A percentile compares a stretch with the other conserved stretches of the same genome.
phyloP scores from a whole-genome alignment of 78 protist genomes.

The Andalucia godoyi region DNA sequence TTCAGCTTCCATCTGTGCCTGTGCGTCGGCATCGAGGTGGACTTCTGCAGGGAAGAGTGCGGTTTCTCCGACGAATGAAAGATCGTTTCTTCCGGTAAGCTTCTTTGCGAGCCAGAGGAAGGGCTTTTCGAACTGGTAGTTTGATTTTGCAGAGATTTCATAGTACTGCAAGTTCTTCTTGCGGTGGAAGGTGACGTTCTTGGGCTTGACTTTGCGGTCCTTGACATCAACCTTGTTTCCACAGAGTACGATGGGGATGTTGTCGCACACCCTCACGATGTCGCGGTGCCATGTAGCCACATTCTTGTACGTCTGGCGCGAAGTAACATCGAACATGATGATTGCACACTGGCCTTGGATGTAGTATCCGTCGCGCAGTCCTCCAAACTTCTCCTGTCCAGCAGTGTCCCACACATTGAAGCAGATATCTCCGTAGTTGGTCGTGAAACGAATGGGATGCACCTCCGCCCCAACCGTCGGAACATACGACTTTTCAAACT shows the following conservation, averaged over 20 bases:
- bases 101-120: conserved; percentile 91
- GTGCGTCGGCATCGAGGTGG: conserved; percentile 25
- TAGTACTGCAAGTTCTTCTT: conserved; percentile 93
- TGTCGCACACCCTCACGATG: conserved; percentile 89
- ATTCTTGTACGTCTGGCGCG: conserved; percentile 91
- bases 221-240: conserved; percentile 99
- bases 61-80: conserved; percentile 49
- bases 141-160: conserved; percentile 94
- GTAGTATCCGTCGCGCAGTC: conserved; percentile 96
- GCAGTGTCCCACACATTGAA: conserved; percentile 99
- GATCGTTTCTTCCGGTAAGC: conserved; percentile 66
- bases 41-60: conserved; percentile 48
- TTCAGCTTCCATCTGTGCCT: conserved; percentile 51
- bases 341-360: conserved; percentile 92
- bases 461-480: conserved; percentile 61
- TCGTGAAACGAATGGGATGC: conserved; percentile 84
- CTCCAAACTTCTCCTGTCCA: conserved; percentile 99
- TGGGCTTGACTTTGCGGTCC: conserved; percentile 91
- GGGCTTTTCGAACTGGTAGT: conserved; percentile 99
- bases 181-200: conserved; percentile 94
- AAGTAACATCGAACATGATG: conserved; percentile 99
- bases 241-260: conserved; percentile 94
- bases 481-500: conserved; percentile 91
- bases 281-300: conserved; percentile 97
- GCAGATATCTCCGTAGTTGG: conserved; percentile 81